These are phyloP conservation scores for Oryza glaberrima DNA, from an alignment of 176 grass and related monocot genomes.

Conservation along the genomic window DNA sequence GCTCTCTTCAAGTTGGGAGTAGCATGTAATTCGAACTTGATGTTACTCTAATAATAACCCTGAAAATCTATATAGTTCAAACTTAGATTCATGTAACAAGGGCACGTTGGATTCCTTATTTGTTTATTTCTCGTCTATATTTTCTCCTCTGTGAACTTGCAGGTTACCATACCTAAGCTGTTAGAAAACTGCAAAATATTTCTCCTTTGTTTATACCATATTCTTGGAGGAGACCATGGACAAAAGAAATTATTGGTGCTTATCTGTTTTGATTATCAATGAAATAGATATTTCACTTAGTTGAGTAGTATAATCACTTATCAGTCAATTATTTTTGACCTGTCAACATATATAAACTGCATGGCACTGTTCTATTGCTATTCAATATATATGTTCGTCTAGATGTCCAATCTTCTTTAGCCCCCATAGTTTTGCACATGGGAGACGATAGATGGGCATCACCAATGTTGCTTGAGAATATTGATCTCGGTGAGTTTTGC, in stretches of 20 bases:
- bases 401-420: conserved; percentile 79
- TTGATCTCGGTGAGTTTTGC: conserved; percentile 86
- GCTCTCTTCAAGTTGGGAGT: not conserved
- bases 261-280: conserved; percentile 33
- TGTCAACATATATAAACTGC: conserved; percentile 48
- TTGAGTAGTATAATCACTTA: conserved; percentile 5
- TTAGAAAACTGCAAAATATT: conserved; percentile 1
- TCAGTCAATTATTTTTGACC: conserved; percentile 34
- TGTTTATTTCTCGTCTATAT: conserved; percentile 25
- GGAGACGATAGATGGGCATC: conserved; percentile 91
- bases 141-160: conserved; percentile 38
- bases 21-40: not conserved
- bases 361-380: conserved; percentile 61
- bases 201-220: not conserved
- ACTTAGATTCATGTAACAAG: conserved; percentile 31
- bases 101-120: conserved; percentile 18
- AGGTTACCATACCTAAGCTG: conserved; percentile 46
- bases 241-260: not conserved
- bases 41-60: not conserved
- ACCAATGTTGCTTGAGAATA: conserved; percentile 64
- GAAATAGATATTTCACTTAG: conserved; percentile 26
- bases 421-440: conserved; percentile 79
- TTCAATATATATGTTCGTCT: conserved; percentile 68
- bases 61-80: not conserved
- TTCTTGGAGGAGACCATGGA: not conserved